A percentile compares a stretch with the other conserved stretches of the same genome.
These are phyloP conservation scores for Tillandsia fasciculata DNA, from an alignment of 176 grass and related monocot genomes.

Conservation along the genomic window DNA sequence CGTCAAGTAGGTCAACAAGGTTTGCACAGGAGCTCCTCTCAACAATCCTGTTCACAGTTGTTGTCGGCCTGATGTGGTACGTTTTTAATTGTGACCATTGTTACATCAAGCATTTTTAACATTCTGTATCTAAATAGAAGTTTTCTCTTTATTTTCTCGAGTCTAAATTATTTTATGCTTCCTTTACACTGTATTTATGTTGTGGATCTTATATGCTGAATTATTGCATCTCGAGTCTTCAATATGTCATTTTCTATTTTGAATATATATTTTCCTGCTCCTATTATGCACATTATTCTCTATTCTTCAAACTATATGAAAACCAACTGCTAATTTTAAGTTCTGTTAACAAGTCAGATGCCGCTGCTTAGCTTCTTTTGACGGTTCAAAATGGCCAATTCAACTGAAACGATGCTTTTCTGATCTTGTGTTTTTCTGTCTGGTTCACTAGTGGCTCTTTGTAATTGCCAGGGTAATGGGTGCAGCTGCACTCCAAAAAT, in stretches of 20 bases:
- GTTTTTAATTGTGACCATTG: constrained; percentile 1
- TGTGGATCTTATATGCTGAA: too few relatives aligned
- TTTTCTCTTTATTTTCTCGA: too few relatives aligned
- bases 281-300: too few relatives aligned
- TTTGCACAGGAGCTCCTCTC: constrained; percentile 83
- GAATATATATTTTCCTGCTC: too few relatives aligned
- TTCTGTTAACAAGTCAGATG: neutral
- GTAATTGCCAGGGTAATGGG: constrained; percentile 57
- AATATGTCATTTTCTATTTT: neutral
- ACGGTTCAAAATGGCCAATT: too few relatives aligned
- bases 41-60: constrained; percentile 71
- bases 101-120: too few relatives aligned
- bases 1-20: constrained; percentile 66
- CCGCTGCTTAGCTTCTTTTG: too few relatives aligned
- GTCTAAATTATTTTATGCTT: too few relatives aligned
- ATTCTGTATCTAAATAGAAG: too few relatives aligned
- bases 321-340: neutral
- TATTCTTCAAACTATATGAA: neutral
- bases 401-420: neutral
- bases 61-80: constrained; percentile 75
- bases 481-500: constrained; percentile 67
- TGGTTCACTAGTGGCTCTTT: neutral
- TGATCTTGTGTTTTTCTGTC: constrained; percentile 12
- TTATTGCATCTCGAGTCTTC: neutral
- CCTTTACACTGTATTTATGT: too few relatives aligned